Evolutionary conservation across 225 moss, liverwort and hornwort genomes (phyloP).

Genomic region (Climacium dendroides): DNA sequence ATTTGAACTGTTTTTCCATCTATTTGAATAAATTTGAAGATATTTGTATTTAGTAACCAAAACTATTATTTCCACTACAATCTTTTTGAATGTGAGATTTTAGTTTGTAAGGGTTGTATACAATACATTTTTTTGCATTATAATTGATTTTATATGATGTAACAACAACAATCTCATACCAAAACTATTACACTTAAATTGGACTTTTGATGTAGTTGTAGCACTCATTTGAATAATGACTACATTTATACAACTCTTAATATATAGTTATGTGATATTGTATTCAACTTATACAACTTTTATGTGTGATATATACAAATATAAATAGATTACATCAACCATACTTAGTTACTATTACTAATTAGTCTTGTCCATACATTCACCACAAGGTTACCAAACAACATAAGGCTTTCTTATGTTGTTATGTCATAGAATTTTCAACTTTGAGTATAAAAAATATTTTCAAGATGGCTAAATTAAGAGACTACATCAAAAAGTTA

Average conservation of each 20-base stretch:
- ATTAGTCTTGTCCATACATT: background rate
- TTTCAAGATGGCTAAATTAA: background rate
- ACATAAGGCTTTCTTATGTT: rapidly evolving
- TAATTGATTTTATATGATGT: no score
- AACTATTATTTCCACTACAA: no score
- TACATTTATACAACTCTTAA: no score
- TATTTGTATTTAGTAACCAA: no score
- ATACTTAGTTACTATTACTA: background rate
- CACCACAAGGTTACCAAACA: background rate
- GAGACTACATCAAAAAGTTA: rapidly evolving
- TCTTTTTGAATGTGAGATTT: no score
- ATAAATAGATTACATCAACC: background rate
- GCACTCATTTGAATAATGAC: background rate
- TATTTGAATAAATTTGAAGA: no score
- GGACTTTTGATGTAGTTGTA: rapidly evolving
- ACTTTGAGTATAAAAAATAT: background rate
- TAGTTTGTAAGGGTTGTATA: no score
- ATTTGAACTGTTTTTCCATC: no score
- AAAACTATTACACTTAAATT: background rate
- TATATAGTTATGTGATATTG: background rate
- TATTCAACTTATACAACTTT: background rate
- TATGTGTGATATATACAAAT: background rate
- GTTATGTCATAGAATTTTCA: background rate
- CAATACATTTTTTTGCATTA: no score
- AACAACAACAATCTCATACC: no score